Percentiles rank a stretch among this genome's conserved stretches.
phyloP scores from a whole-genome alignment of 495 filamentous ascomycete genomes.

The Podospora appendiculata region DNA sequence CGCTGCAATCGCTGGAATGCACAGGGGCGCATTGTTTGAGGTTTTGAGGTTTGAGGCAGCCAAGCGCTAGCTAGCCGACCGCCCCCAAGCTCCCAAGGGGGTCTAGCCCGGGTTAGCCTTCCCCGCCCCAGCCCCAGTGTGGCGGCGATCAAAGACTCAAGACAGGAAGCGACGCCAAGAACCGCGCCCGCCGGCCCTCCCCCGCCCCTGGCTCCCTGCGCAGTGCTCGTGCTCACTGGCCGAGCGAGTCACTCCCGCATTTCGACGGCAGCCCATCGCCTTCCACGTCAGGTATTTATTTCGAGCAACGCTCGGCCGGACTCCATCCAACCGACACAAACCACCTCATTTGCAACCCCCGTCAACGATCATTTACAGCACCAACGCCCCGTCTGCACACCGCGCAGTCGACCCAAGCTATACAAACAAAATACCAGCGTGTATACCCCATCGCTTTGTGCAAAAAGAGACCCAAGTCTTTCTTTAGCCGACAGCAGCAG shows the following conservation, averaged over 20 bases:
- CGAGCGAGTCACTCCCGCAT: background rate
- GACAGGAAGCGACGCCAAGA: background rate
- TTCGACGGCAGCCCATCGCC: conserved; percentile 26
- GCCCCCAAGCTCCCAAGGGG: background rate
- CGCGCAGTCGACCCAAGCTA: too few species aligned
- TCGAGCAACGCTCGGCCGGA: background rate
- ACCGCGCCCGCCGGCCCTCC: background rate
- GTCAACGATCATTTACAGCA: too few species aligned
- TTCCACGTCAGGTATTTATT: conserved; percentile 13
- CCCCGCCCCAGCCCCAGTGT: conserved; percentile 15
- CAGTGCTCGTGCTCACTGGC: background rate
- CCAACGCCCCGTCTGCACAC: background rate
- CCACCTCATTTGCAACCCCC: background rate
- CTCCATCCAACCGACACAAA: background rate
- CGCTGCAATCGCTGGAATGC: too few species aligned
- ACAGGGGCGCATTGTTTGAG: too few species aligned
- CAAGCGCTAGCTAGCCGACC: too few species aligned
- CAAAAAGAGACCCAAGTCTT: too few species aligned
- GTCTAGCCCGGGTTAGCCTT: background rate
- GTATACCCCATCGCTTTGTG: too few species aligned
- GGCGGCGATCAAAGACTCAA: conserved; percentile 6
- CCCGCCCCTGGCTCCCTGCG: background rate
- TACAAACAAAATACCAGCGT: too few species aligned
- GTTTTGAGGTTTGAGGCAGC: too few species aligned
- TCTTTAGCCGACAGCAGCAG: too few species aligned